Evolutionary conservation across 345 rosid species (phyloP).

Genomic region (Litchi chinensis): DNA sequence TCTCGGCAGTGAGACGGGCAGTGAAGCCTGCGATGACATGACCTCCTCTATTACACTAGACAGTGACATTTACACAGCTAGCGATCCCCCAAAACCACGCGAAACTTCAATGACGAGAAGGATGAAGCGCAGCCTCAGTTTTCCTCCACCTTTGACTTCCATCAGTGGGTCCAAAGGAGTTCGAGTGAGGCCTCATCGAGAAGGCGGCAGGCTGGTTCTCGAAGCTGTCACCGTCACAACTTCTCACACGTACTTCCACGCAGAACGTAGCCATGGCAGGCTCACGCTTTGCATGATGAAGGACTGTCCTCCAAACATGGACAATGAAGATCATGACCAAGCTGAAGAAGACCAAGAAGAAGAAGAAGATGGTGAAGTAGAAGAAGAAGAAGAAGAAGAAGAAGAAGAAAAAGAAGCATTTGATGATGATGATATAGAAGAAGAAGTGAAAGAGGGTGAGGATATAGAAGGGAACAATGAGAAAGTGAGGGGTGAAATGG

Average conservation of each 20-base stretch:
- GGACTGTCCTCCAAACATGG: background rate
- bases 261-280: conserved; percentile 72
- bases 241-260: conserved; percentile 41
- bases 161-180: conserved; percentile 51
- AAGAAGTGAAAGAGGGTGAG: conserved; percentile 24
- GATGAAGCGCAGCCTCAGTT: conserved; percentile 31
- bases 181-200: conserved; percentile 52
- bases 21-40: conserved; percentile 37
- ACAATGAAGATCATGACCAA: conserved; percentile 4
- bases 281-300: conserved; percentile 52
- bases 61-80: conserved; percentile 9
- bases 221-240: conserved; percentile 50
- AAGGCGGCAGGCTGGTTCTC: conserved; percentile 74
- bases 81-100: conserved; percentile 20
- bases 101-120: conserved; percentile 13
- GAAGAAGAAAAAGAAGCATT: conserved; percentile 1
- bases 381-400: conserved; percentile 20
- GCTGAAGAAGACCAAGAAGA: background rate
- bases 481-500: conserved; percentile 37
- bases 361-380: conserved; percentile 14
- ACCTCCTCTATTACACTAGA: conserved; percentile 29
- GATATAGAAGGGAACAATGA: conserved; percentile 25
- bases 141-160: conserved; percentile 87
- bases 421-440: conserved; percentile 11
- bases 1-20: conserved; percentile 80